Base-by-base conservation (phyloP, 805 yeast species). In the Yarrowia sp. region DNA sequence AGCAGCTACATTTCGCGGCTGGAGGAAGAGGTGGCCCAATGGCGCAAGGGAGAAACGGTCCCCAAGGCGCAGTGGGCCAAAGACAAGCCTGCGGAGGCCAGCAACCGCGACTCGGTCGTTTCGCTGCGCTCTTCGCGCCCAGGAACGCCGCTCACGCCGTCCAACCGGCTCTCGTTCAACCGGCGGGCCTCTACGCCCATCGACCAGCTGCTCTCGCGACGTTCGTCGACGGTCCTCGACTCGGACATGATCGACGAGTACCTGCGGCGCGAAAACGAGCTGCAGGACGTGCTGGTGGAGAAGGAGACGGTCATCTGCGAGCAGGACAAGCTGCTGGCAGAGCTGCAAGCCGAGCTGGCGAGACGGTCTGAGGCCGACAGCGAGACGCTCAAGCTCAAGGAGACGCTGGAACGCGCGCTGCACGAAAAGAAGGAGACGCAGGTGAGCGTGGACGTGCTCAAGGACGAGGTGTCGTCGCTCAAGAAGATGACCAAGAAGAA, bases 1-100 rank as follows among this genome's bases (percentile, higher is more conserved):
- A 35, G 63, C 27, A 63, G 63, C 3, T 77, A 80, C 63, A 77
- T 75, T 22, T 66, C 71, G 25, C 73, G 74, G 53, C 69, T 83
- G 39, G 83, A 81, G 66, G 63, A 63, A 12, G 83, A 81, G 65
- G 66, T 80, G 21, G 60, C 65, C 4, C 65, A 61, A 35, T 75
- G 79, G 78, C 65, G 80, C 60, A 46, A 64, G 16, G 79, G 80
- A 19, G 67, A 65, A 6, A 55, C 63, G 1, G 72, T 71, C 2
- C 66, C 73, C 4, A 58, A 67, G 18, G 60, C 65, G 6, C 64
- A 63, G 13, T 73, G 77, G 73, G 68, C 68, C 4, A 22, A 21
- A 7, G 27, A 22, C 14, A 18, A 33, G n/a, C 2, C 14, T 27
- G 6, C 31, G 7, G n/a, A 39, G 22, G 8, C 56, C 21, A 36